phyloP scores from a whole-genome alignment of 768 basidiomycete species.

The Lactarius sp. region DNA sequence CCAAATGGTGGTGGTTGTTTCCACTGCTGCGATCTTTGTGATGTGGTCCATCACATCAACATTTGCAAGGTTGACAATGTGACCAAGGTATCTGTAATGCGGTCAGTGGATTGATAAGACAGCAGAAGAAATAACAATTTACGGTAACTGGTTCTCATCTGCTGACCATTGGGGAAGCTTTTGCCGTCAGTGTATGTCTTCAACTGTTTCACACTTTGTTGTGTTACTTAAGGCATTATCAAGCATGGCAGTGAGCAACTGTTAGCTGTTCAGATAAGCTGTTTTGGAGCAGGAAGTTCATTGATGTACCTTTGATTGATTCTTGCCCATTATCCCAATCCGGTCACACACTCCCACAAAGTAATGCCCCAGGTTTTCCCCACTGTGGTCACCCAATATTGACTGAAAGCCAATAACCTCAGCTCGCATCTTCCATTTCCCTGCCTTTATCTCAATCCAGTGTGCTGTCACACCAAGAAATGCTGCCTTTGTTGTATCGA shows the following conservation, averaged over 20 bases:
- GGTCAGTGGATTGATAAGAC: not conserved
- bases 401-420: not conserved
- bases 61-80: no score
- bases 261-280: not conserved
- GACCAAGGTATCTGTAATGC: no score
- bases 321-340: not conserved
- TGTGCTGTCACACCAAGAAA: no score
- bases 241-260: not conserved
- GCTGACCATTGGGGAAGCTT: not conserved
- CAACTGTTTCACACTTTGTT: not conserved
- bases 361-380: not conserved
- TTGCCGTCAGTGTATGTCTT: not conserved
- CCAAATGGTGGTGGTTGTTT: conserved; percentile 4
- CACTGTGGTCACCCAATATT: not conserved
- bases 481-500: no score
- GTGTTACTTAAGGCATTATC: not conserved
- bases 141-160: not conserved
- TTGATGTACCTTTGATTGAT: not conserved
- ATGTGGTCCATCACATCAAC: no score
- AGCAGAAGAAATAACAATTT: not conserved
- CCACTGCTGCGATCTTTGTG: not conserved
- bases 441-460: not conserved
- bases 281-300: no score
- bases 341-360: not conserved
- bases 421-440: not conserved